These are phyloP conservation scores for Saraca asoca DNA, from an alignment of 331 rosid genomes.

Conservation along the genomic window DNA sequence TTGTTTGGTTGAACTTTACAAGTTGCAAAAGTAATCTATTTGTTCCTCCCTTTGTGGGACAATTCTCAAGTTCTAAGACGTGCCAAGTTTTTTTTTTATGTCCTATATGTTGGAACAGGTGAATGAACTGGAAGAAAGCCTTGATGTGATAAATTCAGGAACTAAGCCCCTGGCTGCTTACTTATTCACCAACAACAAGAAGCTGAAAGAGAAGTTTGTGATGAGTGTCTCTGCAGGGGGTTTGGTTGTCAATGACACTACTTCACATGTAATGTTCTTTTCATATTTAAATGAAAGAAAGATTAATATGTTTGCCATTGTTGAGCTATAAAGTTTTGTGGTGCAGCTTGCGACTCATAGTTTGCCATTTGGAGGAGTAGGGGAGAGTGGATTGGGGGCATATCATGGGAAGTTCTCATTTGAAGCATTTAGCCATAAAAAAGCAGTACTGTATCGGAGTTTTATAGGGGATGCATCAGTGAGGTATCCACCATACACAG, in stretches of 20 bases:
- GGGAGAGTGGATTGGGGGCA: no score
- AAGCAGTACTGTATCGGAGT: no score
- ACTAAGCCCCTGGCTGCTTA: constrained; percentile 98
- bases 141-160: constrained; percentile 71
- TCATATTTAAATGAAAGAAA: no score
- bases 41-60: constrained; percentile 1
- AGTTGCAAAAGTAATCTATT: constrained; percentile 16
- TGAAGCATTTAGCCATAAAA: no score
- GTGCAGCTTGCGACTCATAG: no score
- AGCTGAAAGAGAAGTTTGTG: constrained; percentile 78
- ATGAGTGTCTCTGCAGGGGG: constrained; percentile 79
- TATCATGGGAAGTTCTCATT: no score
- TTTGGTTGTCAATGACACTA: constrained; percentile 80
- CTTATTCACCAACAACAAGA: constrained; percentile 71
- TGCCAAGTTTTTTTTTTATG: not conserved
- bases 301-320: no score
- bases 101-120: constrained; percentile 64
- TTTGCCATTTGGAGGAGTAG: no score
- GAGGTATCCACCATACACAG: no score
- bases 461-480: no score
- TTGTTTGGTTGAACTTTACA: constrained; percentile 26
- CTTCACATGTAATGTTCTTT: constrained; percentile 56
- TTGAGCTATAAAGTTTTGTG: no score
- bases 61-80: not conserved
- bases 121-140: constrained; percentile 77